These are phyloP conservation scores for Tetratostichococcus sp. DNA, from an alignment of 139 green algal species.

Conservation along the genomic window DNA sequence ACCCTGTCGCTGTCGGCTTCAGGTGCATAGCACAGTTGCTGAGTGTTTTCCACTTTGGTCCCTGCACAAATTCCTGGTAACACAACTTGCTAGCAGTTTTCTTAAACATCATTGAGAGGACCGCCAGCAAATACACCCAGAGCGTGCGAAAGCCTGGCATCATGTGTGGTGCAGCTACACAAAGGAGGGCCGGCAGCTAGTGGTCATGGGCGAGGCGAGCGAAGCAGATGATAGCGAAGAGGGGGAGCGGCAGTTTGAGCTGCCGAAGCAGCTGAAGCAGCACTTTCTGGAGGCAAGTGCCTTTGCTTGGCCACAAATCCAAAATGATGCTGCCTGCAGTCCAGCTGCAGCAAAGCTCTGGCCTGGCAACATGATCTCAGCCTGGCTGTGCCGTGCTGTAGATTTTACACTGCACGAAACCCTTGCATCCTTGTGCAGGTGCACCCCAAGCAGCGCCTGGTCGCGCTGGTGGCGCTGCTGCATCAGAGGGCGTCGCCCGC, in stretches of 20 bases:
- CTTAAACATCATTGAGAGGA: too few species aligned
- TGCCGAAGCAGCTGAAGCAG: constrained; percentile 73
- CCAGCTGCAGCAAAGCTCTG: too few species aligned
- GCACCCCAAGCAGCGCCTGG: constrained; percentile 72
- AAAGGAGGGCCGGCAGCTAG: background rate
- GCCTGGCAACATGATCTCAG: too few species aligned
- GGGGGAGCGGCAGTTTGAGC: constrained; percentile 40
- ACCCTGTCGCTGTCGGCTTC: constrained; percentile 74
- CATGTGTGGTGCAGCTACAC: background rate
- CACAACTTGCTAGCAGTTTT: too few species aligned
- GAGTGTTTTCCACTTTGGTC: too few species aligned
- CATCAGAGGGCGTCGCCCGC: background rate
- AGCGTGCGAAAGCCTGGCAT: too few species aligned
- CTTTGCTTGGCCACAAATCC: background rate
- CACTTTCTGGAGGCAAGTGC: constrained; percentile 56
- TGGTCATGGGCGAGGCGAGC: background rate
- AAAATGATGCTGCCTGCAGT: too few species aligned
- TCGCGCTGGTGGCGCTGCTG: constrained; percentile 62
- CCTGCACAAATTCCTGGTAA: too few species aligned
- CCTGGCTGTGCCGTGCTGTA: background rate
- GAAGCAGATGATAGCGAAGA: background rate
- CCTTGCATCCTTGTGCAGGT: too few species aligned
- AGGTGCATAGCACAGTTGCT: background rate
- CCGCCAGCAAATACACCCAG: too few species aligned
- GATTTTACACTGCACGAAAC: background rate